These are phyloP conservation scores for Verticillium nubilum DNA, from an alignment of 2,329 filamentous ascomycete genomes.

Conservation along the genomic window DNA sequence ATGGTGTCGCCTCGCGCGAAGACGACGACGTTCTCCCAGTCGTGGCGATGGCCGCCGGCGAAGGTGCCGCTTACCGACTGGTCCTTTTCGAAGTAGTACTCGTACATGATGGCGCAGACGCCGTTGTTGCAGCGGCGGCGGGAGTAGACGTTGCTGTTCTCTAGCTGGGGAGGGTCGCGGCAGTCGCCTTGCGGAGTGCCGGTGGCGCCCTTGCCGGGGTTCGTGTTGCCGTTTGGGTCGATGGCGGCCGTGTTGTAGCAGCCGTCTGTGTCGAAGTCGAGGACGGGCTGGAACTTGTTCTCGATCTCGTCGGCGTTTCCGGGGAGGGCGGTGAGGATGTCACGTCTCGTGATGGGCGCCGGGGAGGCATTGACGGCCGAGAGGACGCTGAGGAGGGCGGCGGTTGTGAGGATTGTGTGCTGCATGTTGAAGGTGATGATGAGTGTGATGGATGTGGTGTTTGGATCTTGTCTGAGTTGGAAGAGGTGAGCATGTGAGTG, in stretches of 20 bases:
- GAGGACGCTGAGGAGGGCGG: conserved; percentile 12
- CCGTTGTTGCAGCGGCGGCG: conserved; percentile 27
- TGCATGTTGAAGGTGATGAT: neutral
- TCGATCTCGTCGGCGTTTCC: conserved; percentile 25
- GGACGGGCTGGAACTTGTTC: conserved; percentile 27
- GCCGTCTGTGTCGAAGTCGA: conserved; percentile 33
- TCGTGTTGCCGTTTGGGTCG: conserved; percentile 24
- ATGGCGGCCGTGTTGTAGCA: conserved; percentile 44
- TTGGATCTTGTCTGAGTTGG: neutral
- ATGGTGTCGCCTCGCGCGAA: conserved; percentile 18
- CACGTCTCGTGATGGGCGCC: conserved; percentile 12
- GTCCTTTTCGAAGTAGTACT: conserved; percentile 41
- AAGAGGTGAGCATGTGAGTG: neutral
- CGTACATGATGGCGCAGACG: conserved; percentile 28
- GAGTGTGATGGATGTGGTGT: neutral
- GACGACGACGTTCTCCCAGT: conserved; percentile 31
- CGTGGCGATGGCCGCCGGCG: conserved; percentile 29
- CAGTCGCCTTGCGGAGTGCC: conserved; percentile 15
- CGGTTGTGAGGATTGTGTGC: neutral
- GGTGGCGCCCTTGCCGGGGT: conserved; percentile 18
- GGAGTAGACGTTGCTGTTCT: conserved; percentile 24
- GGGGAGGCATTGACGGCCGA: conserved; percentile 13
- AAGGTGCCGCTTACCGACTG: conserved; percentile 19
- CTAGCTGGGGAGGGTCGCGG: conserved; percentile 21
- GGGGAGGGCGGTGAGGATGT: conserved; percentile 23